Percentiles rank a stretch among this genome's conserved stretches.
phyloP scores from a whole-genome alignment of 305 asterid genomes.

The Ilex paraguariensis region DNA sequence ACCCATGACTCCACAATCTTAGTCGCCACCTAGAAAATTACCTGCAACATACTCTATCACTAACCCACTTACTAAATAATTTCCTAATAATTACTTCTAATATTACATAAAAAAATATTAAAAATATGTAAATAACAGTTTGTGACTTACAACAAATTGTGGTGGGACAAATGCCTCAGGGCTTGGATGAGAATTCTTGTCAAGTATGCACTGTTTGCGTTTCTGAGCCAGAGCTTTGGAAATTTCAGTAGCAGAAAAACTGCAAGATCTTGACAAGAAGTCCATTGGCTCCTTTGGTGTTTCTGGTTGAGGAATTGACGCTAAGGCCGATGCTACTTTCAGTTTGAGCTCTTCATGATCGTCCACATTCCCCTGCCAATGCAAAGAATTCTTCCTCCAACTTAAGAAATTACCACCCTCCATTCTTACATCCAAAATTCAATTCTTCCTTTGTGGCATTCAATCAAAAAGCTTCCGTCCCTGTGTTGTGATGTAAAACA shows the following conservation, averaged over 20 bases:
- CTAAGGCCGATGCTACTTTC: conserved; percentile 18
- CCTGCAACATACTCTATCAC: too few species aligned
- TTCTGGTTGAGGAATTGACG: conserved; percentile 68
- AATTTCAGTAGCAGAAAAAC: conserved; percentile 65
- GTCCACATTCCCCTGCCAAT: conserved; percentile 42
- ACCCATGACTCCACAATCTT: too few species aligned
- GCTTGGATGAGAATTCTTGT: conserved; percentile 27
- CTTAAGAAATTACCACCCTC: conserved; percentile 28
- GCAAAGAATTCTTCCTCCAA: conserved; percentile 30
- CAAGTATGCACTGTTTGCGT: conserved; percentile 32
- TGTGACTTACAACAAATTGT: conserved; percentile 44
- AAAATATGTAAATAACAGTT: too few species aligned
- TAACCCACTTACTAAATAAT: too few species aligned
- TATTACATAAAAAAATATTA: too few species aligned
- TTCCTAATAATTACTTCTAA: too few species aligned
- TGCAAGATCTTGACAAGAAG: conserved; percentile 88
- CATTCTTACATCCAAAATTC: conserved; percentile 19
- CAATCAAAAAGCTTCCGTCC: background rate
- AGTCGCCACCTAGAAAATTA: too few species aligned
- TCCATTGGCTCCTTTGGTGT: conserved; percentile 88
- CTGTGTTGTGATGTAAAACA: too few species aligned
- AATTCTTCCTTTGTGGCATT: background rate
- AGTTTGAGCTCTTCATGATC: conserved; percentile 22
- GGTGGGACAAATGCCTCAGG: conserved; percentile 30
- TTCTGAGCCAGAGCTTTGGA: conserved; percentile 57